A percentile compares a stretch with the other conserved stretches of the same genome.
Evolutionary conservation across 2,329 filamentous ascomycete genomes (phyloP).

Genomic region (Aspergillus nomiae): DNA sequence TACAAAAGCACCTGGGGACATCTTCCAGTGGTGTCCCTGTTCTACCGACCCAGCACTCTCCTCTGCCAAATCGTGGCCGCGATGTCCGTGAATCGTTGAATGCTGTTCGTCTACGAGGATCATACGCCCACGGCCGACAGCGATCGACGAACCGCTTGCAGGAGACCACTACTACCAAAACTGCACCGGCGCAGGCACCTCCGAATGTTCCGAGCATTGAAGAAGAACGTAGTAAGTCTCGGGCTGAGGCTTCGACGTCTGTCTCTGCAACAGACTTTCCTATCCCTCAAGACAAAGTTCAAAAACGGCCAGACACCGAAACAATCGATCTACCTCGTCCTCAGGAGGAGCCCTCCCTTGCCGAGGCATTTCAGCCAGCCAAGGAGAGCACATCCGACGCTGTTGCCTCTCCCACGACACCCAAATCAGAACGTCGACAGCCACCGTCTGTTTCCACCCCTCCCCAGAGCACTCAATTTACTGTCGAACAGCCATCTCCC

Average conservation of each 20-base stretch:
- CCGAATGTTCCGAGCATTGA: slow-evolving; percentile 62
- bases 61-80: slow-evolving; percentile 74
- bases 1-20: slow-evolving; percentile 86
- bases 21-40: slow-evolving; percentile 82
- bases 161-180: slow-evolving; percentile 66
- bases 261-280: slow-evolving; percentile 30
- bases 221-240: slow-evolving; percentile 40
- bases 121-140: slow-evolving; percentile 55
- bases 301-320: slow-evolving; percentile 39
- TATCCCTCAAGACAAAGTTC: slow-evolving; percentile 62
- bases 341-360: slow-evolving; percentile 37
- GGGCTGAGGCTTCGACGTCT: slow-evolving; percentile 31
- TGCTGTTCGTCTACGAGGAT: slow-evolving; percentile 64
- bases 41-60: slow-evolving; percentile 61
- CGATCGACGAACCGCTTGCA: slow-evolving; percentile 51
- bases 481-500: slow-evolving; percentile 64
- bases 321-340: slow-evolving; percentile 56
- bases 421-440: slow-evolving; percentile 24
- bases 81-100: slow-evolving; percentile 78
- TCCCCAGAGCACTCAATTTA: slow-evolving; percentile 56
- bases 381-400: slow-evolving; percentile 25
- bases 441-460: slow-evolving; percentile 34
- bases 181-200: slow-evolving; percentile 41
- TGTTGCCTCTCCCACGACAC: slow-evolving; percentile 27
- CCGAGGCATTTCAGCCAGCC: slow-evolving; percentile 38